Evolutionary conservation across 495 filamentous ascomycete genomes (phyloP).

Genomic region (Collariella sp.): DNA sequence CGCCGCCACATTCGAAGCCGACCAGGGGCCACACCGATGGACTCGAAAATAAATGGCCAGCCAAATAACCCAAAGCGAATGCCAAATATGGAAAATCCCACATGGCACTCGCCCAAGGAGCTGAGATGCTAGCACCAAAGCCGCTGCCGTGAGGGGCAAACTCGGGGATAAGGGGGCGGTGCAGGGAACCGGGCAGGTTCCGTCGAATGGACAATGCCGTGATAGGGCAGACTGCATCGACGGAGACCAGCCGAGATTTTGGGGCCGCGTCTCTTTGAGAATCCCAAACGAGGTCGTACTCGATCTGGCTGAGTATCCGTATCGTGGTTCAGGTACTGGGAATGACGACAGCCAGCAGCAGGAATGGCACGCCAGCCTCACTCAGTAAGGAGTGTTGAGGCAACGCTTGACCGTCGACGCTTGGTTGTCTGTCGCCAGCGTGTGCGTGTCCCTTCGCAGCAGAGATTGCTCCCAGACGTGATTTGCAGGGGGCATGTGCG

Average conservation of each 20-base stretch:
- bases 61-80: background rate
- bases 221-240: background rate
- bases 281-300: background rate
- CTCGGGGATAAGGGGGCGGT: background rate
- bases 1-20: constrained; percentile 1
- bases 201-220: background rate
- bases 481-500: background rate
- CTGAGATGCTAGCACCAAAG: constrained; percentile 5
- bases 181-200: background rate
- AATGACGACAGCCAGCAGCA: constrained; percentile 6
- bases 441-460: background rate
- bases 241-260: constrained; percentile 16
- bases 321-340: background rate
- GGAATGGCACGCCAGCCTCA: background rate
- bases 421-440: background rate
- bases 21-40: background rate
- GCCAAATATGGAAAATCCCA: constrained; percentile 5
- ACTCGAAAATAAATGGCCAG: background rate
- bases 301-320: too few relatives aligned
- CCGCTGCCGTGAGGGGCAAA: constrained; percentile 2
- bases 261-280: background rate
- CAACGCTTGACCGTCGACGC: background rate
- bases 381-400: background rate
- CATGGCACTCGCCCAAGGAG: background rate
- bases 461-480: background rate